Evolutionary conservation across 768 basidiomycete species (phyloP).

Genomic region (Lyophyllum semitale): DNA sequence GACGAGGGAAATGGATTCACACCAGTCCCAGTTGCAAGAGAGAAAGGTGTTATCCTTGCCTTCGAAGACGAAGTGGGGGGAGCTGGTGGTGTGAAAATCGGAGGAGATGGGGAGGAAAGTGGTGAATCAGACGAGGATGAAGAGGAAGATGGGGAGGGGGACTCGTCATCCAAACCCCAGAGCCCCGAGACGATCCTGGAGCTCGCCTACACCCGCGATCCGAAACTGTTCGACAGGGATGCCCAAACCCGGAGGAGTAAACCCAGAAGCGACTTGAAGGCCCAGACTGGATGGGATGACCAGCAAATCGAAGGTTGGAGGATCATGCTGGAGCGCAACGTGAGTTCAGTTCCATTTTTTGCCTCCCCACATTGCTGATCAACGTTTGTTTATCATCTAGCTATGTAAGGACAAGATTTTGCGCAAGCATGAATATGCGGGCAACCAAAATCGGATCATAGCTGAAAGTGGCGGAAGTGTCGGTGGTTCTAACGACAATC

Average conservation of each 20-base stretch:
- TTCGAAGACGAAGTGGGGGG: constrained; percentile 51
- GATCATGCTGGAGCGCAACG: constrained; percentile 87
- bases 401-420: constrained; percentile 76
- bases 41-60: constrained; percentile 26
- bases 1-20: no score
- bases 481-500: constrained; percentile 24
- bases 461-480: neutral
- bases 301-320: constrained; percentile 93
- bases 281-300: constrained; percentile 75
- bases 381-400: constrained; percentile 32
- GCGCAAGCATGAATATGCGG: constrained; percentile 75
- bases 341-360: constrained; percentile 39
- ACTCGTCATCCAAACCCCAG: constrained; percentile 19
- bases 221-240: constrained; percentile 77
- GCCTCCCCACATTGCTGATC: no score
- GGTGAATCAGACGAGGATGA: constrained; percentile 31
- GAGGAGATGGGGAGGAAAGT: constrained; percentile 60
- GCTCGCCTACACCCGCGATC: constrained; percentile 73
- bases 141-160: constrained; percentile 37
- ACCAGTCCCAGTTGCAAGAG: constrained; percentile 30
- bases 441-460: constrained; percentile 45
- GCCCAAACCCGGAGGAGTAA: constrained; percentile 70
- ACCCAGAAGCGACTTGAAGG: constrained; percentile 62
- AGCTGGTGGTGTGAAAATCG: constrained; percentile 48
- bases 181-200: constrained; percentile 70